Conservation (phyloP, 1,284 basidiomycete genomes). For the Tetrapyrgos nigripes region DNA sequence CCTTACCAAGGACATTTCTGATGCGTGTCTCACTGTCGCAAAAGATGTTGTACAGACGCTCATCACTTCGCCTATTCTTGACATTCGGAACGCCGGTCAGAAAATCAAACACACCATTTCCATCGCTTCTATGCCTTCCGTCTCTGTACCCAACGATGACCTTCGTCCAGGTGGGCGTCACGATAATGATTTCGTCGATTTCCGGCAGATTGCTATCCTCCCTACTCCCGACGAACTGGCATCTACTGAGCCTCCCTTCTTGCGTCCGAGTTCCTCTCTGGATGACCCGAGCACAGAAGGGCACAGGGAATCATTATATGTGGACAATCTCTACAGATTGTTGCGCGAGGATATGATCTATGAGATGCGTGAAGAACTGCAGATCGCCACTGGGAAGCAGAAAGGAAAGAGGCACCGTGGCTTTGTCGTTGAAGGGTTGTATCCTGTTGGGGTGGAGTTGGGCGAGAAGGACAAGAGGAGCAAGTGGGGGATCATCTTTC, state of each 20-base stretch:
- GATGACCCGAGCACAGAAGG: conserved; percentile 47
- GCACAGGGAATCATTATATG: conserved; percentile 48
- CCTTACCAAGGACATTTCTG: conserved; percentile 34
- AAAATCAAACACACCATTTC: conserved; percentile 50
- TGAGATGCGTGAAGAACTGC: conserved; percentile 67
- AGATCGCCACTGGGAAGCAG: conserved; percentile 38
- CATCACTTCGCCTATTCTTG: conserved; percentile 38
- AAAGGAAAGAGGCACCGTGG: conserved; percentile 45
- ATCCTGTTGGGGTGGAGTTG: conserved; percentile 41
- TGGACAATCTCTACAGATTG: conserved; percentile 72
- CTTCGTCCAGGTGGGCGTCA: conserved; percentile 64
- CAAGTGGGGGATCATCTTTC: conserved; percentile 55
- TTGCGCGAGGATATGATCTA: conserved; percentile 70
- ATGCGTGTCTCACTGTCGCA: no score
- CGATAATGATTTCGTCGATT: conserved; percentile 68
- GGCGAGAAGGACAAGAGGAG: conserved; percentile 34
- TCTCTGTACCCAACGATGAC: conserved; percentile 24
- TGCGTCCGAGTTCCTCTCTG: conserved; percentile 47
- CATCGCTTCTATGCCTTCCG: conserved; percentile 28
- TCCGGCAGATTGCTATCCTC: conserved; percentile 61
- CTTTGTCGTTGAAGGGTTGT: conserved; percentile 47
- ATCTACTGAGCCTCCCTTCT: conserved; percentile 51
- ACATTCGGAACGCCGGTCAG: conserved; percentile 40
- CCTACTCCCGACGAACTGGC: conserved; percentile 64
- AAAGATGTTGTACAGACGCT: conserved; percentile 44